phyloP scores from a whole-genome alignment of 2,329 filamentous ascomycete species.

The Chrysosporium queenslandicum region DNA sequence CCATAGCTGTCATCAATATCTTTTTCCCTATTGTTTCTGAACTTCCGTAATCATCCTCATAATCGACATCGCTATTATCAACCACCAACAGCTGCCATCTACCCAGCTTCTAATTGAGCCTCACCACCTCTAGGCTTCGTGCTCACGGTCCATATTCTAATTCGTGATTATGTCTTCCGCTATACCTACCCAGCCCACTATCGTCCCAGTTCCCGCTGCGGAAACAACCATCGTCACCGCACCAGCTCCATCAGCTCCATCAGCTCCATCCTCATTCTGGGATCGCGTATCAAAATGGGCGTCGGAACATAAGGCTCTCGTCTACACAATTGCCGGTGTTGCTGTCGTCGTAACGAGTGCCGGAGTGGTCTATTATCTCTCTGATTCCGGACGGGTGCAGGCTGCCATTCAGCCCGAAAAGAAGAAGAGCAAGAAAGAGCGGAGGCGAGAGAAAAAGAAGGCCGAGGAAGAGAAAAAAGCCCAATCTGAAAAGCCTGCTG shows the following conservation, averaged over 20 bases:
- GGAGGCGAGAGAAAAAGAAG: constrained; percentile 73
- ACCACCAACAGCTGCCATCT: neutral
- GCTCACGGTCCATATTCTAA: neutral
- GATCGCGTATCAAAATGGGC: constrained; percentile 86
- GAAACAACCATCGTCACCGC: constrained; percentile 10
- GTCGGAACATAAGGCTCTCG: constrained; percentile 86
- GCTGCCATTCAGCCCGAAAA: constrained; percentile 36
- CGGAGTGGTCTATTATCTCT: constrained; percentile 83
- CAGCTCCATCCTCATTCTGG: constrained; percentile 50
- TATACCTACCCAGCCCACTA: neutral
- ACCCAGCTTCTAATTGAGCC: neutral
- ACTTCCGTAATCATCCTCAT: neutral
- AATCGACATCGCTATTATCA: neutral
- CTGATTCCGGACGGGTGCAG: constrained; percentile 39
- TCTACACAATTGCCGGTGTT: constrained; percentile 92
- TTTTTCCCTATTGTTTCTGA: neutral
- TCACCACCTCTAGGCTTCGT: neutral
- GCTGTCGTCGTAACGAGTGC: constrained; percentile 85
- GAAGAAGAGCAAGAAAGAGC: constrained; percentile 83
- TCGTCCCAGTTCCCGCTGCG: constrained; percentile 2
- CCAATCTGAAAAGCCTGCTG: constrained; percentile 35
- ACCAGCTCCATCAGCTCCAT: constrained; percentile 8
- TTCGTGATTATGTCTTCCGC: constrained; percentile 1
- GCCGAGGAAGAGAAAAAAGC: constrained; percentile 42
- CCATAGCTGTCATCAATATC: neutral